These are phyloP conservation scores for Blumeriella jaapii DNA, from an alignment of 2,329 filamentous ascomycete species.

Conservation along the genomic window DNA sequence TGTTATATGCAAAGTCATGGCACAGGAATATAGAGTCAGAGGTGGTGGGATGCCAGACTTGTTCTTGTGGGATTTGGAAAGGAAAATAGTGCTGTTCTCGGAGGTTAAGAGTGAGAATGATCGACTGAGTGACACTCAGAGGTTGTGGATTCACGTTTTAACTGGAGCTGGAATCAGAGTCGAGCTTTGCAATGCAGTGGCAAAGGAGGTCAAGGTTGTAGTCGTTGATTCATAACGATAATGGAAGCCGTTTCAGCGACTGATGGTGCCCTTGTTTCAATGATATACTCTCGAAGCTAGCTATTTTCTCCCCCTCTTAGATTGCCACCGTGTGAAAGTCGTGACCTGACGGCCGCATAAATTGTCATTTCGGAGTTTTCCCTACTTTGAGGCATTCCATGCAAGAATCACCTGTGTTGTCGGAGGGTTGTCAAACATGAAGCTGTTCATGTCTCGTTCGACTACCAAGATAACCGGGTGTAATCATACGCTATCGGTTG, in stretches of 20 bases:
- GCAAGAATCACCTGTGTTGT: too few relatives aligned
- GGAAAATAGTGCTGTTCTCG: constrained; percentile 21
- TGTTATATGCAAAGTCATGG: constrained; percentile 83
- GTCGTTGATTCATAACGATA: neutral
- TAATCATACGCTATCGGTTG: too few relatives aligned
- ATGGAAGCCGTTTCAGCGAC: neutral
- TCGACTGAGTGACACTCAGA: constrained; percentile 86
- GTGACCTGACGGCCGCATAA: too few relatives aligned
- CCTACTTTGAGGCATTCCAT: too few relatives aligned
- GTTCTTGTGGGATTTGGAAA: constrained; percentile 57
- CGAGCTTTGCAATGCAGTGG: constrained; percentile 57
- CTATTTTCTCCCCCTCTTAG: too few relatives aligned
- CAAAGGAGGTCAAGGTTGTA: constrained; percentile 24
- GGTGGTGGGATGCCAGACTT: constrained; percentile 87
- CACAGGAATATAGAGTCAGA: constrained; percentile 82
- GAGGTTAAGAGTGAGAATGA: constrained; percentile 55
- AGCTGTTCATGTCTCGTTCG: too few relatives aligned
- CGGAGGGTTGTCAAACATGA: too few relatives aligned
- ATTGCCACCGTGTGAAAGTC: too few relatives aligned
- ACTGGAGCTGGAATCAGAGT: constrained; percentile 75
- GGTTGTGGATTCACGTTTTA: constrained; percentile 93
- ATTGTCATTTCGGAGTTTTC: too few relatives aligned
- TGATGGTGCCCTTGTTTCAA: too few relatives aligned
- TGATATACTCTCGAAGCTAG: too few relatives aligned
- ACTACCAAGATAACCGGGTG: too few relatives aligned